Percentiles rank a stretch among this genome's conserved stretches.
phyloP scores from a whole-genome alignment of 2,329 filamentous ascomycete species.

The Dactylellina parvicollis region DNA sequence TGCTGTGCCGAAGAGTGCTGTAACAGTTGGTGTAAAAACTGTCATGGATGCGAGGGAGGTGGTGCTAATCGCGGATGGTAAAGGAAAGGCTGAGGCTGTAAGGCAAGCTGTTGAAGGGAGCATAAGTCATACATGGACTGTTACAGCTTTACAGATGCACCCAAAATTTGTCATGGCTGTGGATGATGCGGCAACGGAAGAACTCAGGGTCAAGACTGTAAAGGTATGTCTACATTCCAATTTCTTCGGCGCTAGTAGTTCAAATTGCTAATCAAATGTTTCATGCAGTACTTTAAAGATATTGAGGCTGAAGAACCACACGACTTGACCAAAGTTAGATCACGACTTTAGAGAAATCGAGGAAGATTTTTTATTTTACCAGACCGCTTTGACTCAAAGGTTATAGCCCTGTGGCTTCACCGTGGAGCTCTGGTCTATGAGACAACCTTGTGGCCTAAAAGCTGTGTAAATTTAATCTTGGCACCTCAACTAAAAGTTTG shows the following conservation, averaged over 20 bases:
- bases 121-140: constrained; percentile 90
- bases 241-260: not conserved
- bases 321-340: not conserved
- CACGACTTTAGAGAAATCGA: no score
- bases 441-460: no score
- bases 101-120: constrained; percentile 83
- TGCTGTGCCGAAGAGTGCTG: constrained; percentile 80
- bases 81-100: constrained; percentile 81
- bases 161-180: constrained; percentile 83
- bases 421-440: no score
- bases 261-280: not conserved
- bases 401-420: no score
- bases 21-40: constrained; percentile 86
- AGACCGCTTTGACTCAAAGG: no score
- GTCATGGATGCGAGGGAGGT: constrained; percentile 83
- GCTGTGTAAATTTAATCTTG: no score
- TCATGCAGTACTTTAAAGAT: constrained; percentile 45
- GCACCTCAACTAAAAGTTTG: no score
- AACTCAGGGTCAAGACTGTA: constrained; percentile 78
- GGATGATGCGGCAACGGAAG: constrained; percentile 80
- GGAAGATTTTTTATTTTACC: no score
- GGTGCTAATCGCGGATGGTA: constrained; percentile 81
- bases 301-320: constrained; percentile 13
- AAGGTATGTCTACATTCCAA: constrained; percentile 59
- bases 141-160: constrained; percentile 82